phyloP scores from a whole-genome alignment of 1,284 basidiomycete species.

The Trichosporon coremiiforme region DNA sequence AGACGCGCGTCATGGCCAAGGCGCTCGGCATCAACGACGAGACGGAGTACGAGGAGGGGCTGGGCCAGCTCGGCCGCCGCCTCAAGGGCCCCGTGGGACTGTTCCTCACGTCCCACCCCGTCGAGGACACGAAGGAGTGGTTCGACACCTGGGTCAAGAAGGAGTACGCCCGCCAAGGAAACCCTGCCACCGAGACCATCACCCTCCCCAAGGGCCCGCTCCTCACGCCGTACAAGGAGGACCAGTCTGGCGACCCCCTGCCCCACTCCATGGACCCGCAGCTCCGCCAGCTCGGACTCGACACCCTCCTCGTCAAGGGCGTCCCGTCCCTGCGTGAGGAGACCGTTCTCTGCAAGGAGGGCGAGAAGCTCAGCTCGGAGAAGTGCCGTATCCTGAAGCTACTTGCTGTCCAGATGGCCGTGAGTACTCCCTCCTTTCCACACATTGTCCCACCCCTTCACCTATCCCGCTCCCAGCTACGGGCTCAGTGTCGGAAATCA shows the following conservation, averaged over 20 bases:
- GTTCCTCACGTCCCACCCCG: slow-evolving; percentile 84
- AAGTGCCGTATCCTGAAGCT: slow-evolving; percentile 88
- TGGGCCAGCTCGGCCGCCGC: slow-evolving; percentile 76
- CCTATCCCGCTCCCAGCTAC: too few species aligned
- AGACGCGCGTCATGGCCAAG: slow-evolving; percentile 91
- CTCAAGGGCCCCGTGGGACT: slow-evolving; percentile 92
- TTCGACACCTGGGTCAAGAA: slow-evolving; percentile 85
- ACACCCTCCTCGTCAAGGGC: slow-evolving; percentile 80
- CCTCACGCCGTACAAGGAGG: slow-evolving; percentile 61
- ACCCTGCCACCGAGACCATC: slow-evolving; percentile 73
- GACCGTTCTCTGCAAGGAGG: slow-evolving; percentile 84
- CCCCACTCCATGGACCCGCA: slow-evolving; percentile 97
- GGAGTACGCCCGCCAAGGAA: slow-evolving; percentile 90
- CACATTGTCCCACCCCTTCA: too few species aligned
- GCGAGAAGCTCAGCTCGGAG: slow-evolving; percentile 75
- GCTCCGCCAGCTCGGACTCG: slow-evolving; percentile 84
- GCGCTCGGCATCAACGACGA: slow-evolving; percentile 86
- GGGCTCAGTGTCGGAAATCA: not conserved
- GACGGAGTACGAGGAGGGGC: slow-evolving; percentile 79
- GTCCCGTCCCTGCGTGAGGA: slow-evolving; percentile 79
- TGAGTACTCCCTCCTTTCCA: slow-evolving; percentile 36
- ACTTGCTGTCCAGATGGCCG: slow-evolving; percentile 80
- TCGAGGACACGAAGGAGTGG: slow-evolving; percentile 89
- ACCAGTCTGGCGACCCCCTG: slow-evolving; percentile 74
- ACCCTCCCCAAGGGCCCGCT: slow-evolving; percentile 68